A percentile compares a stretch with the other conserved stretches of the same genome.
phyloP scores from a whole-genome alignment of 2,329 filamentous ascomycete genomes.

The Sclerotiophoma versabilis region DNA sequence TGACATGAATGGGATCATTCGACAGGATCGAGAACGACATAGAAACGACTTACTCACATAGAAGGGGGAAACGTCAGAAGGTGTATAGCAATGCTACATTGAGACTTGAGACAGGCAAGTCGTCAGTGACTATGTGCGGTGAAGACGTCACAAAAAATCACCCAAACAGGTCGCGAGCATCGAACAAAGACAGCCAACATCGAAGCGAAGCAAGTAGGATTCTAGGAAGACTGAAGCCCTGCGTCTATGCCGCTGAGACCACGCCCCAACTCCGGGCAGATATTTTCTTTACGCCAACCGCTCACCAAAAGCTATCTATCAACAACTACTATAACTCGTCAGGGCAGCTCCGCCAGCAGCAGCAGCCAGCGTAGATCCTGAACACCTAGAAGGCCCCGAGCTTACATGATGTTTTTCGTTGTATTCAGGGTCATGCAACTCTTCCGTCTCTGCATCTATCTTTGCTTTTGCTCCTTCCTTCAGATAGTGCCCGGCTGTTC shows the following conservation, averaged over 20 bases:
- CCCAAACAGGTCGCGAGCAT: background rate
- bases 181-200: background rate
- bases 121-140: background rate
- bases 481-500: no score
- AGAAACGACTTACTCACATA: no score
- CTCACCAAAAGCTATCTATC: background rate
- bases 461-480: no score
- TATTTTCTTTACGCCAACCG: background rate
- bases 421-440: background rate
- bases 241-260: conserved; percentile 4
- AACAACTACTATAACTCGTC: background rate
- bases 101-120: background rate
- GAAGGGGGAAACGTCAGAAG: no score
- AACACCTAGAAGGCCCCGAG: background rate
- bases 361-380: background rate
- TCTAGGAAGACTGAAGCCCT: background rate
- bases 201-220: conserved; percentile 1
- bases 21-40: no score
- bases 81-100: no score
- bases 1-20: no score
- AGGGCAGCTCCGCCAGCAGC: background rate
- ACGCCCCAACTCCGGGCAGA: conserved; percentile 2
- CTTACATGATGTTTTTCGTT: background rate
- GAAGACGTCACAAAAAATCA: background rate
- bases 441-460: background rate